phyloP scores from a whole-genome alignment of 176 grass and related monocot genomes.

The Oryza officinalis region DNA sequence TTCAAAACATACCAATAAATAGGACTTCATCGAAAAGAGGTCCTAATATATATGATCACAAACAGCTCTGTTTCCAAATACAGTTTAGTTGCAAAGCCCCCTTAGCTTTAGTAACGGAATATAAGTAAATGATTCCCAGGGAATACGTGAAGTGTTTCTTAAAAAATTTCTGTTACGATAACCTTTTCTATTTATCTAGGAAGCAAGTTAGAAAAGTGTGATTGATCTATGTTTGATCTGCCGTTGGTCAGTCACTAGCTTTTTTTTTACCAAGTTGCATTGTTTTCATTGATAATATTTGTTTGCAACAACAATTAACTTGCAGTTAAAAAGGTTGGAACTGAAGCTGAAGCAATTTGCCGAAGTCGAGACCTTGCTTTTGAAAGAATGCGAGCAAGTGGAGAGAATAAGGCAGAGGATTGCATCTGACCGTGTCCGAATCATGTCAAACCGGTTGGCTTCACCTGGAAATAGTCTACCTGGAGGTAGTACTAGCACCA shows the following conservation, averaged over 20 bases:
- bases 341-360: constrained; percentile 96
- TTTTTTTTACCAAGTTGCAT: neutral
- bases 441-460: constrained; percentile 46
- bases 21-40: neutral
- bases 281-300: constrained; percentile 17
- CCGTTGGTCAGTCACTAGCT: neutral
- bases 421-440: constrained; percentile 51
- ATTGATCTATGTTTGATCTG: neutral
- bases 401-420: constrained; percentile 73
- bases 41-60: neutral
- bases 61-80: neutral
- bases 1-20: constrained; percentile 7
- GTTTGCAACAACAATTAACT: constrained; percentile 31
- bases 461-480: constrained; percentile 23
- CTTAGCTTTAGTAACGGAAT: neutral
- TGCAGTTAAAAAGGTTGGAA: constrained; percentile 95
- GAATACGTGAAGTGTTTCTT: neutral
- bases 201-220: neutral
- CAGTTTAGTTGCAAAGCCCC: neutral
- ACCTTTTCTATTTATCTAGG: neutral
- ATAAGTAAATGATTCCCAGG: neutral
- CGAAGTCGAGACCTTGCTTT: constrained; percentile 81
- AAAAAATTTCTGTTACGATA: neutral
- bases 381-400: constrained; percentile 95
- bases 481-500: constrained; percentile 22